Base-by-base conservation (phyloP, 495 filamentous ascomycete genomes). In the Zalerion maritima region DNA sequence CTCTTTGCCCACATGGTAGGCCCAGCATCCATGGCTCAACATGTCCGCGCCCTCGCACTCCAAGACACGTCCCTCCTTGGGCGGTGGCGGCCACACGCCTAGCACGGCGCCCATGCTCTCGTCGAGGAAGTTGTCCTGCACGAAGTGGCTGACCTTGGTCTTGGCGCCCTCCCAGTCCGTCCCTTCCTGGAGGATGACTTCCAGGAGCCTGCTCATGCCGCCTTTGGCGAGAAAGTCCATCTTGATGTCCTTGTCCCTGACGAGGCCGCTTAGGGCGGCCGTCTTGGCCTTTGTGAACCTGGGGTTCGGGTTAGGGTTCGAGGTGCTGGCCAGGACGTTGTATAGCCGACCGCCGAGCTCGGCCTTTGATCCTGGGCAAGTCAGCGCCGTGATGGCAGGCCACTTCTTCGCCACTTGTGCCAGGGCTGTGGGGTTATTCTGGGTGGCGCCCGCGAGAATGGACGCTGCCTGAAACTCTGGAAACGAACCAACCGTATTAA, bases 401-500 rank as follows among this genome's bases (percentile, higher is more conserved):
- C 62, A 68, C 15, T 54, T 52, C 4, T 41, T 33, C n/a, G 48
- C 46, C 1, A 70, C 51, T 27, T 60, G 53, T 11, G 42, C 37
- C 22, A 75, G 56, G 0, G 75, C 73, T 14, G 61, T 65, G 14
- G 67, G 65, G 46, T 79, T 79, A 49, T 78, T 80, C 32, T 72
- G 68, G 14, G 73, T 33, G 0, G 73, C 46, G 0, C 57, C 63
- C 5, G 60, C 55, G 2, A 80, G 43, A 31, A 69, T 60, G 2
- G 63, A 46, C 6, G 72, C 61, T 1, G 71, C 63, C 34, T 61
- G 42, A 41, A 37, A 25, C 21, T 50, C 35, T 15, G 34, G 23
- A 21, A 40, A 22, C 26, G 31, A 16, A 28, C 35, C 21, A 15
- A 35, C 12, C 17, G 31, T 21, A 18, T 20, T 25, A 16, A 24